Conservation (phyloP, 805 yeast species). For the Phaffomyces antillensis region DNA sequence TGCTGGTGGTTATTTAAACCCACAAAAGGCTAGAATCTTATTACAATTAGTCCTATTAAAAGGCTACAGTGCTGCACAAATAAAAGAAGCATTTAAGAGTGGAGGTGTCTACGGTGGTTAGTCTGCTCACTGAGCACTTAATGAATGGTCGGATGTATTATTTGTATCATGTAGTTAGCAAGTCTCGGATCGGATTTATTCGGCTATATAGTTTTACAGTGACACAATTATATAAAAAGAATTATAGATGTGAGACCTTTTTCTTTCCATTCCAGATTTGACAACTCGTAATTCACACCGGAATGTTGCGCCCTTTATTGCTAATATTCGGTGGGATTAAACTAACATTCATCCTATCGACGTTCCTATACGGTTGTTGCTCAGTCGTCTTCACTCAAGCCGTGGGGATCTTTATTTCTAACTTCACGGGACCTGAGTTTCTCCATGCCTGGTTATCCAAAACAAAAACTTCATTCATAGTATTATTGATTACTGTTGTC, state of each 20-base stretch:
- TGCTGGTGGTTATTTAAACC: constrained; percentile 60
- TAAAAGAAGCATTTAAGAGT: constrained; percentile 30
- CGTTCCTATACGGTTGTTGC: constrained; percentile 29
- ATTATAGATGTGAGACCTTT: no score
- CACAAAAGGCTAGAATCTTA: constrained; percentile 55
- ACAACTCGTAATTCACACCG: no score
- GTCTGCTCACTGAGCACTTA: neutral
- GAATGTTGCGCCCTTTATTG: no score
- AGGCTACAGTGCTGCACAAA: constrained; percentile 26
- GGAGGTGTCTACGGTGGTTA: constrained; percentile 37
- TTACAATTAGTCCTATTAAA: constrained; percentile 46
- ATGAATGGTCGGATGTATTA: no score
- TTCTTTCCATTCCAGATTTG: no score
- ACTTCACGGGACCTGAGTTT: constrained; percentile 23
- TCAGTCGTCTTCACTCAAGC: constrained; percentile 43
- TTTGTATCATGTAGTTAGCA: no score
- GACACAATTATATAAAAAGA: no score
- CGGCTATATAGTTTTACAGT: neutral
- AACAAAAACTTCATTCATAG: constrained; percentile 54
- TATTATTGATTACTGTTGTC: constrained; percentile 44
- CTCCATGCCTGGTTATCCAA: constrained; percentile 38
- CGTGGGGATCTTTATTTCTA: constrained; percentile 28
- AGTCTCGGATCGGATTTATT: neutral
- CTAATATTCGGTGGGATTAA: constrained; percentile 9
- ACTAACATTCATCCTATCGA: constrained; percentile 6